Evolutionary conservation across 176 grass and related monocot genomes (phyloP).

Genomic region (Hordeum marinum): DNA sequence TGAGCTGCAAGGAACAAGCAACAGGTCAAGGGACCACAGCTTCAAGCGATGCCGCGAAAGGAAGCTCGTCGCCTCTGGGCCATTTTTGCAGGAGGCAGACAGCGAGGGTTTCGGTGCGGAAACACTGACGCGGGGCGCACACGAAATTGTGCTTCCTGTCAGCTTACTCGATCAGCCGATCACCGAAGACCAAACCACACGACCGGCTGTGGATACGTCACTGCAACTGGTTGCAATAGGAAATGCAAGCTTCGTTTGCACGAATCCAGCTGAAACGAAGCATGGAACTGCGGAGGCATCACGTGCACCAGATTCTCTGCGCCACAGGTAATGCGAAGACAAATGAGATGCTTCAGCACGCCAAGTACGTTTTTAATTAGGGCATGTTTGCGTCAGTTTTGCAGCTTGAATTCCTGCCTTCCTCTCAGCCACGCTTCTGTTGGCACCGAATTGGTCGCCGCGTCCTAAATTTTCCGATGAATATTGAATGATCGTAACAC

Average conservation of each 20-base stretch:
- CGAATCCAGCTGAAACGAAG: no score
- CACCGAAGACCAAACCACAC: background rate
- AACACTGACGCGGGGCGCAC: background rate
- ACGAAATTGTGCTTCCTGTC: background rate
- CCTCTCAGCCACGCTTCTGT: background rate
- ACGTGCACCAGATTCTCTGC: background rate
- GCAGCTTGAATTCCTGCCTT: background rate
- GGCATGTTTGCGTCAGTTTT: background rate
- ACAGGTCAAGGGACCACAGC: background rate
- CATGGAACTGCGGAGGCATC: constrained; percentile 5
- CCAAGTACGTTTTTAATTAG: background rate
- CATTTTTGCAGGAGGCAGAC: no score
- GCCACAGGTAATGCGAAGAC: background rate
- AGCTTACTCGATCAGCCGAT: background rate
- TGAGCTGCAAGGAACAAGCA: background rate
- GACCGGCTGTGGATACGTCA: background rate
- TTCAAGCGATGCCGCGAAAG: background rate
- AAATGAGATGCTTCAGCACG: background rate
- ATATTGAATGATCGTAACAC: no score
- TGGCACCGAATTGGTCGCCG: background rate
- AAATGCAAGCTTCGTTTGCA: background rate
- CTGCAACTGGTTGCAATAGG: background rate
- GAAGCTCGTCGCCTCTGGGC: background rate
- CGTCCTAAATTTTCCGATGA: background rate
- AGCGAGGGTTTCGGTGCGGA: background rate